Conservation (phyloP, 2,329 filamentous ascomycete species). For the Eurotiales sp. region DNA sequence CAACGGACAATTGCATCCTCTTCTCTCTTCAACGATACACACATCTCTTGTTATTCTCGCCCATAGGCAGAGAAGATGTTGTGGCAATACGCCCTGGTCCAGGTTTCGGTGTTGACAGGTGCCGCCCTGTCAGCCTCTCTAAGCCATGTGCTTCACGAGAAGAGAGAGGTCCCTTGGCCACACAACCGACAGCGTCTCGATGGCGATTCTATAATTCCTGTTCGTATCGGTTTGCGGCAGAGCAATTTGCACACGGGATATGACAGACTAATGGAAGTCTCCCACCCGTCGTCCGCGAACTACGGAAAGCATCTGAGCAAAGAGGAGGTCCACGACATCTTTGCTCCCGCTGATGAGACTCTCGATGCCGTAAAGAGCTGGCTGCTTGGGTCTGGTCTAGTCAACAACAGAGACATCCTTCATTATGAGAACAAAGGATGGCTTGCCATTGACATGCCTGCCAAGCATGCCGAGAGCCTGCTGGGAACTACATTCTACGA, state of each 20-base stretch:
- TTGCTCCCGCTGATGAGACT: conserved; percentile 9
- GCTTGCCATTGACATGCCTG: conserved; percentile 11
- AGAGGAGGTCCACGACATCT: conserved; percentile 10
- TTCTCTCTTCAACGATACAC: background rate
- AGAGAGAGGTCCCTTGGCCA: conserved; percentile 7
- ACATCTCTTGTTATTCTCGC: background rate
- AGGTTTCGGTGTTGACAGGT: conserved; percentile 1
- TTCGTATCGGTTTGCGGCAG: conserved; percentile 9
- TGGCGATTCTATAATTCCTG: conserved; percentile 7
- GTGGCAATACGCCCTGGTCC: conserved; percentile 4
- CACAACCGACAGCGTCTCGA: conserved; percentile 3
- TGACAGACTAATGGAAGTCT: conserved; percentile 11
- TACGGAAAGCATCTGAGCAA: conserved; percentile 13
- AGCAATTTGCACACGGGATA: conserved; percentile 11
- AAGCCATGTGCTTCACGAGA: conserved; percentile 12
- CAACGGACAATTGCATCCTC: background rate
- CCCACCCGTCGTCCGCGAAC: conserved; percentile 6
- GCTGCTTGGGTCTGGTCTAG: conserved; percentile 5
- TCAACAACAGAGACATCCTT: background rate
- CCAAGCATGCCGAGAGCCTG: conserved; percentile 6
- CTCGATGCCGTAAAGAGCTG: conserved; percentile 10
- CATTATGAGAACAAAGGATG: conserved; percentile 13
- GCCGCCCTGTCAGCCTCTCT: conserved; percentile 2
- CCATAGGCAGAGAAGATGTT: background rate
- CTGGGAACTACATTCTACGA: conserved; percentile 8